These are phyloP conservation scores for Leucocoprinus birnbaumii DNA, from an alignment of 768 basidiomycete genomes.

Conservation along the genomic window DNA sequence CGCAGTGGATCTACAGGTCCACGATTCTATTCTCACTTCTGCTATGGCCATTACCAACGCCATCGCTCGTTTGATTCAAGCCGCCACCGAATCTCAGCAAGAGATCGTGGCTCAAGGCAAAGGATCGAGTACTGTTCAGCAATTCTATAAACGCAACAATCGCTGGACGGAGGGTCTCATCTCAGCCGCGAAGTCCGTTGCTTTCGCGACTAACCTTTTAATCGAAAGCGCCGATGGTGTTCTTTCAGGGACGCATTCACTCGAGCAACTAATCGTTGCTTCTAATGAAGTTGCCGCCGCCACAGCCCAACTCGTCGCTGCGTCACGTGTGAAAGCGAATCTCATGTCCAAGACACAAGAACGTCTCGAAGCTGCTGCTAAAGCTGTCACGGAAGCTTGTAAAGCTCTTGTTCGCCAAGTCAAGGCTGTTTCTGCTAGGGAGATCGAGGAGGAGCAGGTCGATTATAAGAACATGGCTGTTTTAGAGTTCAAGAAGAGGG, in stretches of 20 bases:
- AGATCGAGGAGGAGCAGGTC: constrained; percentile 74
- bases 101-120: constrained; percentile 96
- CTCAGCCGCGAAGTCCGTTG: constrained; percentile 96
- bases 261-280: constrained; percentile 99
- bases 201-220: constrained; percentile 91
- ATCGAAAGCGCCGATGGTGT: constrained; percentile 99
- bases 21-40: constrained; percentile 93
- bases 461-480: constrained; percentile 92
- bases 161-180: constrained; percentile 99
- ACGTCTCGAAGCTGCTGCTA: constrained; percentile 91
- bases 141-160: constrained; percentile 99
- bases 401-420: constrained; percentile 95
- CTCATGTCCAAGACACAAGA: constrained; percentile 99
- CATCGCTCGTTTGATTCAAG: constrained; percentile 91
- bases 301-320: constrained; percentile 97
- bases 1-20: constrained; percentile 92
- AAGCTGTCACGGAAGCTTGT: constrained; percentile 97
- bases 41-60: constrained; percentile 95
- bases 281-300: constrained; percentile 98
- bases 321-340: constrained; percentile 96
- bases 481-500: constrained; percentile 93
- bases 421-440: constrained; percentile 88
- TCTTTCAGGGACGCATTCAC: constrained; percentile 91
- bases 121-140: constrained; percentile 88
- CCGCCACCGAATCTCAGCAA: constrained; percentile 96